phyloP scores from a whole-genome alignment of 2,329 filamentous ascomycete genomes.

The Fusarium sp. region DNA sequence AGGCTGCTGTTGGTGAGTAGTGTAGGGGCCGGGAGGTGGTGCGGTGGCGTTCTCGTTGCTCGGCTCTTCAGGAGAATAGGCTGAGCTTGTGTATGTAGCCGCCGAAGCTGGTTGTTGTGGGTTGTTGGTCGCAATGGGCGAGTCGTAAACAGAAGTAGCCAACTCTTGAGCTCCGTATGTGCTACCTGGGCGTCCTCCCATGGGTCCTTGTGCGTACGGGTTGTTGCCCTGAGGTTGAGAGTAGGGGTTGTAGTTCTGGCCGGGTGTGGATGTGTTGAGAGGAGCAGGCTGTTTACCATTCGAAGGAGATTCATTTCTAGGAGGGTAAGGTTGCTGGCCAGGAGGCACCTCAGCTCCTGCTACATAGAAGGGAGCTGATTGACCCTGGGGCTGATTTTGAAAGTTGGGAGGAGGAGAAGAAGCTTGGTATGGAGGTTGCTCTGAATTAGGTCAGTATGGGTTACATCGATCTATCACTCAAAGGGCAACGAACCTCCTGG shows the following conservation, averaged over 20 bases:
- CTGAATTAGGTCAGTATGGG: conserved; percentile 44
- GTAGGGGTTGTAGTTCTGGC: conserved; percentile 63
- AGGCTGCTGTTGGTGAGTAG: conserved; percentile 53
- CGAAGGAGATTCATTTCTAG: conserved; percentile 66
- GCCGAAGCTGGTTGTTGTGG: conserved; percentile 55
- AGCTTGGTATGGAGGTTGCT: conserved; percentile 64
- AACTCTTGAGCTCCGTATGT: conserved; percentile 84
- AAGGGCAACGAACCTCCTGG: conserved; percentile 54
- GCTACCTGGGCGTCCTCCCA: conserved; percentile 72
- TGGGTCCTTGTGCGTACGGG: conserved; percentile 62
- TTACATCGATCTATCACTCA: neutral
- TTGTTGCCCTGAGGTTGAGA: conserved; percentile 53
- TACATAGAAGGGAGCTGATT: conserved; percentile 76
- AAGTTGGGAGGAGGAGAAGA: conserved; percentile 69
- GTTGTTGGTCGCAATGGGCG: conserved; percentile 73
- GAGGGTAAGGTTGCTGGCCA: conserved; percentile 65
- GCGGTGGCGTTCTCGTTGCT: conserved; percentile 50
- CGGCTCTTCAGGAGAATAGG: conserved; percentile 65
- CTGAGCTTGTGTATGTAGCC: conserved; percentile 63
- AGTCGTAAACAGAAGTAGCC: conserved; percentile 83
- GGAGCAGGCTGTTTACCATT: conserved; percentile 65
- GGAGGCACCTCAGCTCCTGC: conserved; percentile 70
- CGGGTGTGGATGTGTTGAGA: conserved; percentile 68
- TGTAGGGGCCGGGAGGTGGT: conserved; percentile 50
- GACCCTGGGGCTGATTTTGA: conserved; percentile 65